Conservation (phyloP, 257 asterid species). For the Catharanthus roseus region DNA sequence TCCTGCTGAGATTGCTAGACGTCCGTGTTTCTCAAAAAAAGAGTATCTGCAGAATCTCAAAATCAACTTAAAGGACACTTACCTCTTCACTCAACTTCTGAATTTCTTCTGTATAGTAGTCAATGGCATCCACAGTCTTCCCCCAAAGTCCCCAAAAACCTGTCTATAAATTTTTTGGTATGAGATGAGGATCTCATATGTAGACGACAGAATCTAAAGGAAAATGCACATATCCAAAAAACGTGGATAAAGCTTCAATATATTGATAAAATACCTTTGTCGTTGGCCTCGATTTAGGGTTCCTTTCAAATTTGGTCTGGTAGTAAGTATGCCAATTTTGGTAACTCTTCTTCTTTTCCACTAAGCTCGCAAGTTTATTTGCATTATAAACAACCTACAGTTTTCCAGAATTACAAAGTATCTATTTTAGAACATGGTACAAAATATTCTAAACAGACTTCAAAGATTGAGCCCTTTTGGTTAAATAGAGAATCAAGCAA, state of each 20-base stretch:
- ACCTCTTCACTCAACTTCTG: slow-evolving; percentile 50
- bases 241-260: background rate
- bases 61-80: slow-evolving; percentile 25
- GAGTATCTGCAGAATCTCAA: background rate
- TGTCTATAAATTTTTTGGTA: slow-evolving; percentile 51
- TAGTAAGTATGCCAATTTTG: slow-evolving; percentile 74
- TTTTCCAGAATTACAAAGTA: slow-evolving; percentile 15
- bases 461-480: background rate
- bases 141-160: slow-evolving; percentile 80
- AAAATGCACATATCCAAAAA: background rate
- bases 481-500: background rate
- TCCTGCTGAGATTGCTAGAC: background rate
- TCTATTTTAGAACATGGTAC: background rate
- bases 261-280: slow-evolving; percentile 48
- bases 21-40: background rate
- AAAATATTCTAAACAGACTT: background rate
- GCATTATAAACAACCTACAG: slow-evolving; percentile 69
- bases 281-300: slow-evolving; percentile 52
- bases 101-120: slow-evolving; percentile 50
- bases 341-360: slow-evolving; percentile 52
- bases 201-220: background rate
- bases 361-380: slow-evolving; percentile 55
- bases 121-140: slow-evolving; percentile 66
- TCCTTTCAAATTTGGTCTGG: slow-evolving; percentile 61
- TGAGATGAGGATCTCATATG: slow-evolving; percentile 18